phyloP scores from a whole-genome alignment of 169 alveolate species.

The Eimeria brunetti region DNA sequence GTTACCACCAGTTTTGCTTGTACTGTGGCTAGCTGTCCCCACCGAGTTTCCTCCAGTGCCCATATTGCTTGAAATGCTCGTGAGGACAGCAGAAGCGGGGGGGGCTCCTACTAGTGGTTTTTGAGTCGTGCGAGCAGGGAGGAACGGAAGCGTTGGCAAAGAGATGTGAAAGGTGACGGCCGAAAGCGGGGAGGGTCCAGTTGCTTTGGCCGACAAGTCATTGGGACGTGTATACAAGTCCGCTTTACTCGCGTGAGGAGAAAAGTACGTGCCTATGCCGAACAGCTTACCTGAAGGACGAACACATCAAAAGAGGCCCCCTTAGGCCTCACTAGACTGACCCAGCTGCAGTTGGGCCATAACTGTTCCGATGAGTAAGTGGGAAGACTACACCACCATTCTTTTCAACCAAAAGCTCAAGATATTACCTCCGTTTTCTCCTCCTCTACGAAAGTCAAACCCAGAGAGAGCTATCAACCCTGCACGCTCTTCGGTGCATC shows the following conservation, averaged over 20 bases:
- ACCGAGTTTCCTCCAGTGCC: conserved; percentile 7
- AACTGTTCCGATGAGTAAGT: neutral
- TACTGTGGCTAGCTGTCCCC: neutral
- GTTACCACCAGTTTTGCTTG: neutral
- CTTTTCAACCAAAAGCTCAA: neutral
- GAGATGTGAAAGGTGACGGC: conserved; percentile 43
- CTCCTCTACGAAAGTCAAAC: conserved; percentile 80
- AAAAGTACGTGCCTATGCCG: conserved; percentile 80
- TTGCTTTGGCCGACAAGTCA: neutral
- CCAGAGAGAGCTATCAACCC: conserved; percentile 71
- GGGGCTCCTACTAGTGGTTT: conserved; percentile 14
- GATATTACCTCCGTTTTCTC: conserved; percentile 78
- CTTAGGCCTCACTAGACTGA: too few species aligned
- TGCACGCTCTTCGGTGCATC: conserved; percentile 77
- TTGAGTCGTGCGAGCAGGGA: neutral
- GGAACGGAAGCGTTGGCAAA: conserved; percentile 36
- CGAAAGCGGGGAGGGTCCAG: conserved; percentile 26
- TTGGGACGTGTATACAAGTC: conserved; percentile 77
- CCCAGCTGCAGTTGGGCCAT: neutral
- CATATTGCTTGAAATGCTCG: conserved; percentile 1
- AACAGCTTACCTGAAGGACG: conserved; percentile 70
- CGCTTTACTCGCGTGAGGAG: conserved; percentile 79
- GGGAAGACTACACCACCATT: neutral
- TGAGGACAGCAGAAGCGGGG: conserved; percentile 1
- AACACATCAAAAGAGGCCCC: neutral